These are phyloP conservation scores for Mayamaea pseudoterrestris DNA, from an alignment of 108 stramenopile genomes.

Conservation along the genomic window DNA sequence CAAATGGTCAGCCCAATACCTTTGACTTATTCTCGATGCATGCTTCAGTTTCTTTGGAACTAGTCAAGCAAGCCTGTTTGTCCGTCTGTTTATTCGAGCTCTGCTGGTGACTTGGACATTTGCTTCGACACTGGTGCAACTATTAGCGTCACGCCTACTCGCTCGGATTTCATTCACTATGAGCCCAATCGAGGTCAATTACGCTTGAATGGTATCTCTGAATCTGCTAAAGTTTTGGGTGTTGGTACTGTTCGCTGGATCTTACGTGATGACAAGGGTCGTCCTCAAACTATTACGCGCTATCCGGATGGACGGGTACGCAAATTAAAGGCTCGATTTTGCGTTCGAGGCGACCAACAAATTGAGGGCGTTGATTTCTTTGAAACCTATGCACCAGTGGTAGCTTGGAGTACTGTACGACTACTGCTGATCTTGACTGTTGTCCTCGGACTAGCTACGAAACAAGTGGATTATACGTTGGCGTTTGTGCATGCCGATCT, in stretches of 20 bases:
- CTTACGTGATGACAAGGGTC: neutral
- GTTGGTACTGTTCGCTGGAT: neutral
- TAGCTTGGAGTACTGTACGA: constrained; percentile 31
- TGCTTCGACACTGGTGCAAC: constrained; percentile 10
- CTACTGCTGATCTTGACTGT: constrained; percentile 14
- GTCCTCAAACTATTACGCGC: constrained; percentile 16
- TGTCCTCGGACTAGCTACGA: constrained; percentile 14
- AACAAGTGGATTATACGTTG: constrained; percentile 28
- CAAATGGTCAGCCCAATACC: too few relatives aligned
- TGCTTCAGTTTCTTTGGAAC: too few relatives aligned
- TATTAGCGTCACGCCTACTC: constrained; percentile 1
- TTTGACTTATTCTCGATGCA: too few relatives aligned
- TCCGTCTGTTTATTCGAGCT: too few relatives aligned
- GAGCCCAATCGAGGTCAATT: neutral
- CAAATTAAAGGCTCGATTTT: constrained; percentile 47
- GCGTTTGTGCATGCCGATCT: constrained; percentile 38
- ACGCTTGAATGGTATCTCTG: constrained; percentile 2
- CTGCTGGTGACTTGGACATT: too few relatives aligned
- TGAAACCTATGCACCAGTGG: constrained; percentile 38
- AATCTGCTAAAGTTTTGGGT: neutral
- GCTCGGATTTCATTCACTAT: constrained; percentile 6
- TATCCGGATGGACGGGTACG: constrained; percentile 30
- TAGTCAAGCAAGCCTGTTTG: too few relatives aligned
- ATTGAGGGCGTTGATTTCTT: constrained; percentile 43
- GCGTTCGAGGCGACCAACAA: constrained; percentile 40